These are phyloP conservation scores for Lycium barbarum DNA, from an alignment of 257 asterid genomes.

Conservation along the genomic window DNA sequence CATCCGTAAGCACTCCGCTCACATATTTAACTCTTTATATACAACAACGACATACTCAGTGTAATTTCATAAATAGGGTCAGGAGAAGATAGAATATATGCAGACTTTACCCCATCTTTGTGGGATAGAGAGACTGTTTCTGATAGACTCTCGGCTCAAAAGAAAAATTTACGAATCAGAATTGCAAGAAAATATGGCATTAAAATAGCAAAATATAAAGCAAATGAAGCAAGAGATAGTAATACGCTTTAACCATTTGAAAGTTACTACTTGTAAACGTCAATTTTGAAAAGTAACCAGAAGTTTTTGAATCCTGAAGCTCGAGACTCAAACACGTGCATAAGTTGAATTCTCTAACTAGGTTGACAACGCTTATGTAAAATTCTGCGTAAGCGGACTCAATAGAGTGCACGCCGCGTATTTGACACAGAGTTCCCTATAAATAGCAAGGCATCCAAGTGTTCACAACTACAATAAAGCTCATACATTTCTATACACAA, in stretches of 20 bases:
- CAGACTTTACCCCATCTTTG: no score
- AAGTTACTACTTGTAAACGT: not conserved
- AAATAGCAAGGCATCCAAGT: constrained; percentile 4
- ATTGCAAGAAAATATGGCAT: no score
- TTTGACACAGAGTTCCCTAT: not conserved
- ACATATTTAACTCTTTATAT: not conserved
- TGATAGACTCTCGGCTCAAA: no score
- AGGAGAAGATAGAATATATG: no score
- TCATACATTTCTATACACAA: not conserved
- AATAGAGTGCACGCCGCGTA: not conserved
- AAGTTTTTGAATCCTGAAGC: not conserved
- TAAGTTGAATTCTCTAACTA: not conserved
- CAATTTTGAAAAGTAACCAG: not conserved
- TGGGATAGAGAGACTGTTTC: no score
- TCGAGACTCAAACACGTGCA: not conserved
- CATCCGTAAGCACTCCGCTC: fast-evolving
- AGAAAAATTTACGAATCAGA: no score
- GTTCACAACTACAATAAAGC: constrained; percentile 1
- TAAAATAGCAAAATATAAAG: no score
- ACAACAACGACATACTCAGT: no score
- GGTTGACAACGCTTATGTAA: not conserved
- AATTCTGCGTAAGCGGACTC: not conserved
- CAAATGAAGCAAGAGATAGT: no score
- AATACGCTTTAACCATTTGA: no score
- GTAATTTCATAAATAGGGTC: no score